phyloP scores from a whole-genome alignment of 2,329 filamentous ascomycete genomes.

The Fusarium anguioides region DNA sequence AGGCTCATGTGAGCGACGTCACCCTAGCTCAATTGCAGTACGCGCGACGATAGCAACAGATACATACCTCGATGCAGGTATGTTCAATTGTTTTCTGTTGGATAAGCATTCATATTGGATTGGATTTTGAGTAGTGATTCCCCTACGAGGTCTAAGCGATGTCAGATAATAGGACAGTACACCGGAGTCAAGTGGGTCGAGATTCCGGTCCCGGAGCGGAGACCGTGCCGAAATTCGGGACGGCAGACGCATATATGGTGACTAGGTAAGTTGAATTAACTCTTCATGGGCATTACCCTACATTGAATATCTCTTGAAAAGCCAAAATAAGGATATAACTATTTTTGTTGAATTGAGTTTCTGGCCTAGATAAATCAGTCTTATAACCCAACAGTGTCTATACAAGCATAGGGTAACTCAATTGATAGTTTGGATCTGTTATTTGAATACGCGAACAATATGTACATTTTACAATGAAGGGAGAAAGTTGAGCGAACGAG shows the following conservation, averaged over 20 bases:
- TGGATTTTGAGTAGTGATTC: background rate
- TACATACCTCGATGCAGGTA: background rate
- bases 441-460: too few species aligned
- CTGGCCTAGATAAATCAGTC: background rate
- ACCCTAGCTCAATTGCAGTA: background rate
- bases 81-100: background rate
- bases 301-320: background rate
- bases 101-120: background rate
- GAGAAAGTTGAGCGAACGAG: too few species aligned
- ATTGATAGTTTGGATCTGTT: background rate
- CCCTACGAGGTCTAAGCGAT: background rate
- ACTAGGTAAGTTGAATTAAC: background rate
- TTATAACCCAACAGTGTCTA: background rate
- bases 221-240: background rate
- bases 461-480: too few species aligned
- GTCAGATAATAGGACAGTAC: background rate
- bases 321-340: too few species aligned
- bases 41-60: background rate
- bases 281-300: background rate
- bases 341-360: background rate
- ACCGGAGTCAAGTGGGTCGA: slow-evolving; percentile 1
- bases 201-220: background rate
- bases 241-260: too few species aligned
- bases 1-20: slow-evolving; percentile 32
- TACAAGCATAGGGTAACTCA: background rate